Percentiles rank a stretch among this genome's conserved stretches.
These are phyloP conservation scores for Prunus persica DNA, from an alignment of 306 rosid genomes.

Conservation along the genomic window Prunus_persica_NCBIv2 NC_034013.1:17026501-17027000, in stretches of 20 bases:
- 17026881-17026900: slow-evolving; percentile 13
- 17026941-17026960: too few species aligned
- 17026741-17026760: background rate
- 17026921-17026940: too few species aligned
- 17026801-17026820: slow-evolving; percentile 1
- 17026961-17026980: background rate
- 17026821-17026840: background rate
- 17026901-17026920: background rate
- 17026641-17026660: slow-evolving; percentile 34
- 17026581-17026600: slow-evolving; percentile 7
- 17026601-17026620: slow-evolving; percentile 17
- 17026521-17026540: slow-evolving; percentile 11
- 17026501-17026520: slow-evolving; percentile 45
- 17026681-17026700: background rate
- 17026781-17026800: background rate
- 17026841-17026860: background rate
- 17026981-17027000: background rate
- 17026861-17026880: slow-evolving; percentile 23
- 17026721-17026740: slow-evolving; percentile 6
- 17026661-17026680: slow-evolving; percentile 36
- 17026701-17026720: background rate
- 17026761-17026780: background rate
- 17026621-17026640: slow-evolving; percentile 38
- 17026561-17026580: slow-evolving; percentile 20
- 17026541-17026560: background rate